Evolutionary conservation across 805 yeast genomes (phyloP).

Genomic region (Candida taoyuanica): DNA sequence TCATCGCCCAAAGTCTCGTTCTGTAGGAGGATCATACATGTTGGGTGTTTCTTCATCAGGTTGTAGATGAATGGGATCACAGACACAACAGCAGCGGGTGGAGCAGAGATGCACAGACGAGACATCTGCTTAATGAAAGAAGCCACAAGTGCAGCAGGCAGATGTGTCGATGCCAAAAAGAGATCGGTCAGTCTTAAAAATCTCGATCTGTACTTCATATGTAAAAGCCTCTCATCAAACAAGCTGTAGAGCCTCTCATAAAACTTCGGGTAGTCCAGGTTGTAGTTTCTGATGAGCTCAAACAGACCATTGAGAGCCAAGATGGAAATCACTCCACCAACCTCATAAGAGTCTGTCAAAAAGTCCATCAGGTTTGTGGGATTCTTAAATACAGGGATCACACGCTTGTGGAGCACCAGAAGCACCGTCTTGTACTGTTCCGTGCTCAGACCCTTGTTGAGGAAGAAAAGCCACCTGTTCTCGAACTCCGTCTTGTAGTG

Average conservation of each 20-base stretch:
- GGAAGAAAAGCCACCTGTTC: conserved; percentile 54
- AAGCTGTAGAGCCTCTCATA: conserved; percentile 77
- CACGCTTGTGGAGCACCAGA: conserved; percentile 70
- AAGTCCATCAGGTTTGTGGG: conserved; percentile 92
- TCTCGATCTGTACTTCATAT: conserved; percentile 76
- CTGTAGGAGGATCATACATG: conserved; percentile 88
- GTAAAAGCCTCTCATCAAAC: conserved; percentile 69
- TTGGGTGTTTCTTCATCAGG: conserved; percentile 84
- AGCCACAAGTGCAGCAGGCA: conserved; percentile 78
- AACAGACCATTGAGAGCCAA: conserved; percentile 85
- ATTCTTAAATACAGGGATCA: conserved; percentile 73
- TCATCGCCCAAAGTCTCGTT: conserved; percentile 26
- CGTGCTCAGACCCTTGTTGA: conserved; percentile 42
- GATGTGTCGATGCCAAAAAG: conserved; percentile 81
- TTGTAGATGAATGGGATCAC: conserved; percentile 90
- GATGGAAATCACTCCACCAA: conserved; percentile 59
- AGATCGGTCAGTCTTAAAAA: conserved; percentile 83
- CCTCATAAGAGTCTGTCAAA: conserved; percentile 76
- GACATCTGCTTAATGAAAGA: conserved; percentile 84
- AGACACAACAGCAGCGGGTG: conserved; percentile 86
- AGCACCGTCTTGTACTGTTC: conserved; percentile 67
- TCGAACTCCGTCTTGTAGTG: conserved; percentile 66
- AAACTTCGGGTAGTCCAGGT: conserved; percentile 90
- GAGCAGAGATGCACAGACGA: conserved; percentile 66
- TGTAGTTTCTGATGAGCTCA: conserved; percentile 73